Evolutionary conservation across 345 rosid genomes (phyloP), one percentile per base, ranked within the genome.

Genomic region (Eucalyptus melliodora): DNA sequence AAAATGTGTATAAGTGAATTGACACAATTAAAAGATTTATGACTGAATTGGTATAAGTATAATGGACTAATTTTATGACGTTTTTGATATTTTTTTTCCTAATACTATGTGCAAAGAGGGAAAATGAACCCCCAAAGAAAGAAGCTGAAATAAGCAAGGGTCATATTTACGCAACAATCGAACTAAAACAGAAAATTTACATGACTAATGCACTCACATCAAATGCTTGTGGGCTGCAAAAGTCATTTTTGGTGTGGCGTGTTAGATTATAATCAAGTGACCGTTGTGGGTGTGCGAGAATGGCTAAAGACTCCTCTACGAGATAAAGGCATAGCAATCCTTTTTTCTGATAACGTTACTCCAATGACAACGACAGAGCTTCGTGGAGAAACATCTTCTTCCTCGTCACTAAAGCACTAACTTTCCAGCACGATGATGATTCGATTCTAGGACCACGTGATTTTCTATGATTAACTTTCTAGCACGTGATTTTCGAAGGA

Each of bases 1-100:
- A 56, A 56, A 56, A 56, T 0, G 0, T 56, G 6, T 4, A 56
- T 3, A 56, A 56, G 0, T 56, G 3, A 56, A 56, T 56, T 9
- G 2, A 56, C 2, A 26, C 6, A 24, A 23, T 5, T 10, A 56
- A 56, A 56, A 56, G 1, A 26, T 23, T 24, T 56, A 24, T 5
- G 0, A 26, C 0, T 56, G 0, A 26, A 56, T 26, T 56, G 3
- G 0, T 1, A 56, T 0, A 9, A 21, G 1, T 53, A 21, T 8
- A 53, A 24, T 24, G 13, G 3, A 26, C 13, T 24, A 24, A 6
- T 0, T 24, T 9, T 56, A 56, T 10, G 3, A 56, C 1, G 2
- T 1, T 24, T 56, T 10, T 56, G 13, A 56, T 56, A 24, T 8
- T 53, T 26, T 23, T 51, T 56, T 56, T 26, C 14, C 62, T 56